phyloP scores from a whole-genome alignment of 2,329 filamentous ascomycete genomes.

The Huntiella abstrusa region DNA sequence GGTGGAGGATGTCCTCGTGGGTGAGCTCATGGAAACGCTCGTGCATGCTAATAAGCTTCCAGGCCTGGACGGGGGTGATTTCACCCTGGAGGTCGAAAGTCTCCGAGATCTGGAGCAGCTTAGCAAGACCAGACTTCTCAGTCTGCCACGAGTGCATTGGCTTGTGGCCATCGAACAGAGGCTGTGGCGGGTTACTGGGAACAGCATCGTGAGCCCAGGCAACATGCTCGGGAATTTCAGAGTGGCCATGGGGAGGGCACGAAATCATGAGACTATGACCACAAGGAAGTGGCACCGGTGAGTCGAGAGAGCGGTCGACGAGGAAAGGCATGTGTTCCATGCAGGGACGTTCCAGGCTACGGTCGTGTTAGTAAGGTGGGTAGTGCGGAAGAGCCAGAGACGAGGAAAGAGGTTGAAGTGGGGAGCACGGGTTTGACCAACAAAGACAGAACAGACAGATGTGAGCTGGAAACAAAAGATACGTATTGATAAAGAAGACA shows the following conservation, averaged over 20 bases:
- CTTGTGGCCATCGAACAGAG: conserved; percentile 20
- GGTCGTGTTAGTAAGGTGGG: conserved; percentile 13
- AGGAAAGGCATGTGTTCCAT: conserved; percentile 79
- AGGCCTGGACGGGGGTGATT: conserved; percentile 90
- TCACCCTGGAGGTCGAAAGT: conserved; percentile 71
- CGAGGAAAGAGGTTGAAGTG: no score
- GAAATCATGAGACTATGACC: conserved; percentile 90
- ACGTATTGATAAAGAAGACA: no score
- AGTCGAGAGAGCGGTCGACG: conserved; percentile 27
- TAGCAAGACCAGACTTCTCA: conserved; percentile 56
- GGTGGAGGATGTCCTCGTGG: conserved; percentile 46
- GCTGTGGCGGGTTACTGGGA: conserved; percentile 15
- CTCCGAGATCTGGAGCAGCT: conserved; percentile 67
- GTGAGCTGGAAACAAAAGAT: no score
- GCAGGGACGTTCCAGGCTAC: conserved; percentile 78
- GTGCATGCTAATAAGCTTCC: conserved; percentile 62
- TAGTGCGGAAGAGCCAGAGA: no score
- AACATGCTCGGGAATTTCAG: conserved; percentile 28
- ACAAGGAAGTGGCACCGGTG: conserved; percentile 34
- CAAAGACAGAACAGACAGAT: no score
- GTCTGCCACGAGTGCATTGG: conserved; percentile 64
- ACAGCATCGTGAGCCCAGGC: conserved; percentile 32
- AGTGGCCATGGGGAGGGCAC: conserved; percentile 53
- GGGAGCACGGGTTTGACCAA: no score
- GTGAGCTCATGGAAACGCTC: conserved; percentile 48